Evolutionary conservation across 2,329 filamentous ascomycete species (phyloP).

Genomic region (Paracamarosporium sp.): DNA sequence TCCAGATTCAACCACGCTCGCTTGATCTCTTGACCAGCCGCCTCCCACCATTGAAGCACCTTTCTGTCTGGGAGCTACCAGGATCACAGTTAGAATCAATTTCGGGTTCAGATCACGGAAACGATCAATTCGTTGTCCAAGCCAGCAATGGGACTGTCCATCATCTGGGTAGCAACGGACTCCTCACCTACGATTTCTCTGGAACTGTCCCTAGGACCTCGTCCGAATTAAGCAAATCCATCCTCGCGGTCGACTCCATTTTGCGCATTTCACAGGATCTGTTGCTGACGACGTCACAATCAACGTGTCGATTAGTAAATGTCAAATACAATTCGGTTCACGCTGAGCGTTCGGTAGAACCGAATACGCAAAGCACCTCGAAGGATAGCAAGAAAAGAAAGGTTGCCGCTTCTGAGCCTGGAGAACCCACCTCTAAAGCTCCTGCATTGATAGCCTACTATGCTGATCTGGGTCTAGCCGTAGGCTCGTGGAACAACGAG

Average conservation of each 20-base stretch:
- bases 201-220: conserved; percentile 67
- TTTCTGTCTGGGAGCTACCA: conserved; percentile 39
- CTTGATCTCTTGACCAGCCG: conserved; percentile 36
- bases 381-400: conserved; percentile 49
- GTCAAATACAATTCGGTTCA: conserved; percentile 67
- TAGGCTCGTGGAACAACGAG: conserved; percentile 68
- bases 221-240: conserved; percentile 57
- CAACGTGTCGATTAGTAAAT: conserved; percentile 66
- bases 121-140: conserved; percentile 62
- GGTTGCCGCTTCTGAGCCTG: conserved; percentile 34
- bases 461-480: conserved; percentile 68
- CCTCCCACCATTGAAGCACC: conserved; percentile 38
- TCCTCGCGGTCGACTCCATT: conserved; percentile 66
- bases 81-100: conserved; percentile 20
- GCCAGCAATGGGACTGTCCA: conserved; percentile 69
- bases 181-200: conserved; percentile 70
- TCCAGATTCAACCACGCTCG: conserved; percentile 39
- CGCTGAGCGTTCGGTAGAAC: conserved; percentile 46
- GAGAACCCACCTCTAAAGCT: conserved; percentile 53
- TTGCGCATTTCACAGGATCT: conserved; percentile 71
- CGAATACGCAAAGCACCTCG: conserved; percentile 16
- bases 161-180: conserved; percentile 60
- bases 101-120: conserved; percentile 6
- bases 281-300: conserved; percentile 65
- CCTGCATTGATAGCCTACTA: conserved; percentile 58